Evolutionary conservation across 2,329 filamentous ascomycete genomes (phyloP).

Genomic region (Aspergillus ochraceus): DNA sequence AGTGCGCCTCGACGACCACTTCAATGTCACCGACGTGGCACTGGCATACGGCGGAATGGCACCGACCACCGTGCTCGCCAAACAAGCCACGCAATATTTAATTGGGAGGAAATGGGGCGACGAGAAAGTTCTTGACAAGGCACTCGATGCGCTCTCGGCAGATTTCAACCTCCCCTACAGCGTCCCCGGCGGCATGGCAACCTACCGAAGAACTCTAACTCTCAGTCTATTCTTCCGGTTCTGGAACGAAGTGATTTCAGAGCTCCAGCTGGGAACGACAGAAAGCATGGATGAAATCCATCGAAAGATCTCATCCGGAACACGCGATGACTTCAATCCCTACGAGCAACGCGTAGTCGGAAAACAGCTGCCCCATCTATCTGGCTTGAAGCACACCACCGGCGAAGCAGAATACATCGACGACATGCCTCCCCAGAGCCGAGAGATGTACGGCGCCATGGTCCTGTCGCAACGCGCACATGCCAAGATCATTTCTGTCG

Average conservation of each 20-base stretch:
- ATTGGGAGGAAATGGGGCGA: conserved; percentile 72
- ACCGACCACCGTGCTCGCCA: conserved; percentile 74
- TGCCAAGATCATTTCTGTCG: conserved; percentile 73
- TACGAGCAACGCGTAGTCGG: conserved; percentile 72
- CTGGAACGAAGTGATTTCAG: conserved; percentile 74
- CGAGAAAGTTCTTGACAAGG: conserved; percentile 72
- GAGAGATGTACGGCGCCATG: conserved; percentile 77
- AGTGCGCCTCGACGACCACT: conserved; percentile 62
- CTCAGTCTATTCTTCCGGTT: conserved; percentile 91
- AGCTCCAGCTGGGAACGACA: conserved; percentile 52
- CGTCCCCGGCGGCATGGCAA: conserved; percentile 87
- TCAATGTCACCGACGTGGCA: conserved; percentile 66
- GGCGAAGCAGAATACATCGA: conserved; percentile 89
- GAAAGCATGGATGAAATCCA: conserved; percentile 75
- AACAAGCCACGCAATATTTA: conserved; percentile 67
- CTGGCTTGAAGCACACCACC: conserved; percentile 81
- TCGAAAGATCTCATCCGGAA: conserved; percentile 71
- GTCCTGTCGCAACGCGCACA: conserved; percentile 80
- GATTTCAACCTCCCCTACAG: conserved; percentile 83
- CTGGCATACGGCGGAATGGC: conserved; percentile 89
- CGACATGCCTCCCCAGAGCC: conserved; percentile 75
- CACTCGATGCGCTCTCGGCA: conserved; percentile 72
- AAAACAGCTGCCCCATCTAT: conserved; percentile 75
- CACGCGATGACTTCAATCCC: conserved; percentile 68
- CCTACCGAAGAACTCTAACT: conserved; percentile 78